Evolutionary conservation across 768 basidiomycete genomes (phyloP).

Genomic region (Favolaschia claudopus): DNA sequence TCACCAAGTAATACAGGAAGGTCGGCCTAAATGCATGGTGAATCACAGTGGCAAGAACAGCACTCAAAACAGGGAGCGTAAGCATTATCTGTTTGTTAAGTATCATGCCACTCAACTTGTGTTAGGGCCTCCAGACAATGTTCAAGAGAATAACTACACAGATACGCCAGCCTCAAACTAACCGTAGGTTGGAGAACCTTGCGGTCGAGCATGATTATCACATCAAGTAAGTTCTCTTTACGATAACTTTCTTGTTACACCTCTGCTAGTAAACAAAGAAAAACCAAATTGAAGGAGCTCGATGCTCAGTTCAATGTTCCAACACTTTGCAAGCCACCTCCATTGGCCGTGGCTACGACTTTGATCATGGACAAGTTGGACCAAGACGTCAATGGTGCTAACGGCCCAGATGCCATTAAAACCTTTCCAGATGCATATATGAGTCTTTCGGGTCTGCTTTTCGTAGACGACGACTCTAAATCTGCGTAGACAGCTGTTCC

Average conservation of each 20-base stretch:
- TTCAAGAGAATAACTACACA: not conserved
- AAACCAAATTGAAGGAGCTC: not conserved
- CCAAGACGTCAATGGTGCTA: not conserved
- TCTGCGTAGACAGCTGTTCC: slow-evolving; percentile 24
- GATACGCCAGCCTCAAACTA: not conserved
- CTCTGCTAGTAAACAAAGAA: not conserved
- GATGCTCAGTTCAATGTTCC: slow-evolving; percentile 1
- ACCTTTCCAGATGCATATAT: not conserved
- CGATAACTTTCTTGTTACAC: not conserved
- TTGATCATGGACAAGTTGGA: not conserved
- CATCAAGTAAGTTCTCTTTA: not conserved
- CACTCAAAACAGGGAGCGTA: not conserved
- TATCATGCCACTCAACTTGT: not conserved
- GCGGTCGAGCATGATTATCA: not conserved
- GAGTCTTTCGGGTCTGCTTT: not conserved
- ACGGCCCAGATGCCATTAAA: not conserved
- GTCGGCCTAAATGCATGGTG: too few species aligned
- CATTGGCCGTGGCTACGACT: not conserved
- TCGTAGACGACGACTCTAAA: too few species aligned
- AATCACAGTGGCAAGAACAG: not conserved
- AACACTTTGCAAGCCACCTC: not conserved
- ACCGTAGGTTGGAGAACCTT: not conserved
- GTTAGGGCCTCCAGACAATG: not conserved
- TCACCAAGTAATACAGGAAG: too few species aligned
- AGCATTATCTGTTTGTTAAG: not conserved